These are phyloP conservation scores for Backusella luteola DNA, from an alignment of 192 early-diverging fungal genomes.

Conservation along the genomic window DNA sequence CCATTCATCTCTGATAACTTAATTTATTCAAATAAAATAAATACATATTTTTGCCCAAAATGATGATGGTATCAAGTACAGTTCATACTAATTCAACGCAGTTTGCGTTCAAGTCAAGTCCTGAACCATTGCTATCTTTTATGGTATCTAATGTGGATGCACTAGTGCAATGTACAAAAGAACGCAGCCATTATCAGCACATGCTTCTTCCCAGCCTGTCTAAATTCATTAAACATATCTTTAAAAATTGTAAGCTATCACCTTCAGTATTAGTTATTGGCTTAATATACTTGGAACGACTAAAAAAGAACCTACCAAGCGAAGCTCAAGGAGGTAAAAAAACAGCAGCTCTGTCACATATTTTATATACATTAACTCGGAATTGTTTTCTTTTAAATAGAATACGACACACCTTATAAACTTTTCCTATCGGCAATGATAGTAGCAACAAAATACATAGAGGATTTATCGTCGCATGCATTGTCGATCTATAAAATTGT, in stretches of 20 bases:
- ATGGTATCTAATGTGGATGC: conserved; percentile 10
- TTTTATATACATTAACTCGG: background rate
- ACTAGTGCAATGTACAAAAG: conserved; percentile 17
- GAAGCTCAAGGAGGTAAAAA: conserved; percentile 51
- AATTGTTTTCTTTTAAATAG: background rate
- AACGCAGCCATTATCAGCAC: conserved; percentile 10
- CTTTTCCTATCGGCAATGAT: conserved; percentile 35
- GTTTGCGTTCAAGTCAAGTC: conserved; percentile 6
- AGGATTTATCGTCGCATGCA: conserved; percentile 25
- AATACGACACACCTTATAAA: conserved; percentile 38
- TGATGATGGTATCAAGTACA: conserved; percentile 13
- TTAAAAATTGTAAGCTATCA: conserved; percentile 23
- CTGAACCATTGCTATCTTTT: conserved; percentile 17
- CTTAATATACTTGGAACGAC: conserved; percentile 64
- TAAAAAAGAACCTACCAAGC: conserved; percentile 55
- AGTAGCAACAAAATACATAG: conserved; percentile 33
- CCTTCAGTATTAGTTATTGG: conserved; percentile 49
- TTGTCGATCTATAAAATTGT: conserved; percentile 26
- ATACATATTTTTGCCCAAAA: background rate
- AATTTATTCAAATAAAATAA: background rate
- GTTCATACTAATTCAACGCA: background rate
- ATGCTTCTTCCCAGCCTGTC: conserved; percentile 9
- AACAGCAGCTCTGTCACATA: background rate
- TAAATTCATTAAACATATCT: conserved; percentile 12
- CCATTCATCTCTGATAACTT: background rate